phyloP scores from a whole-genome alignment of 1,284 basidiomycete genomes.

The Marasmius oreades region DNA sequence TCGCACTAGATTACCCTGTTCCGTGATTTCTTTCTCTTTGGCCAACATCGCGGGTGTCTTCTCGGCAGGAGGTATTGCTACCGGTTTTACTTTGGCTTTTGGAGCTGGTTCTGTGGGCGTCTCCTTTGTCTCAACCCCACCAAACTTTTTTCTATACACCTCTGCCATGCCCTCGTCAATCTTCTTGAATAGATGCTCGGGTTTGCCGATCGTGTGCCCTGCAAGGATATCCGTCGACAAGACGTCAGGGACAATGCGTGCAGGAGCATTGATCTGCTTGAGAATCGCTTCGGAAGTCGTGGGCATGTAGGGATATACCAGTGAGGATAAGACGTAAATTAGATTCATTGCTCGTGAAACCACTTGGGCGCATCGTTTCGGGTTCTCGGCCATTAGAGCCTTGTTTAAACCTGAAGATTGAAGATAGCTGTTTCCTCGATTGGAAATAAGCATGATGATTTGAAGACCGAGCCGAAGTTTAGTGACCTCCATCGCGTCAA shows the following conservation, averaged over 20 bases:
- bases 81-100: slow-evolving; percentile 33
- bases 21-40: slow-evolving; percentile 67
- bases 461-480: slow-evolving; percentile 88
- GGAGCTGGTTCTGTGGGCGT: slow-evolving; percentile 25
- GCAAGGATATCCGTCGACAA: slow-evolving; percentile 80
- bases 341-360: slow-evolving; percentile 89
- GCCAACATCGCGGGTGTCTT: slow-evolving; percentile 64
- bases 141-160: slow-evolving; percentile 80
- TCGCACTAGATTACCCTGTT: slow-evolving; percentile 73
- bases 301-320: slow-evolving; percentile 97
- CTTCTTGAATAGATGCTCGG: slow-evolving; percentile 90
- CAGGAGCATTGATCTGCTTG: slow-evolving; percentile 87
- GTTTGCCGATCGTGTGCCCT: slow-evolving; percentile 84
- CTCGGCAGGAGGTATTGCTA: slow-evolving; percentile 41
- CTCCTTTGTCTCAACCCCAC: slow-evolving; percentile 50
- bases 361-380: slow-evolving; percentile 86
- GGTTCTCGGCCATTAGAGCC: slow-evolving; percentile 78
- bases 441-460: slow-evolving; percentile 87
- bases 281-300: slow-evolving; percentile 82
- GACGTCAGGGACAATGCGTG: slow-evolving; percentile 68
- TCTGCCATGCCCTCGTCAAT: slow-evolving; percentile 92
- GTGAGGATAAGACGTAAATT: slow-evolving; percentile 85
- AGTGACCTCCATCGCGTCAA: slow-evolving; percentile 86
- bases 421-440: slow-evolving; percentile 92
- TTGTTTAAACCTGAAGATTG: slow-evolving; percentile 93